Percentiles rank a stretch among this genome's conserved stretches.
Conservation (phyloP, 495 filamentous ascomycete species). For the Aspergillus baeticus region DNA sequence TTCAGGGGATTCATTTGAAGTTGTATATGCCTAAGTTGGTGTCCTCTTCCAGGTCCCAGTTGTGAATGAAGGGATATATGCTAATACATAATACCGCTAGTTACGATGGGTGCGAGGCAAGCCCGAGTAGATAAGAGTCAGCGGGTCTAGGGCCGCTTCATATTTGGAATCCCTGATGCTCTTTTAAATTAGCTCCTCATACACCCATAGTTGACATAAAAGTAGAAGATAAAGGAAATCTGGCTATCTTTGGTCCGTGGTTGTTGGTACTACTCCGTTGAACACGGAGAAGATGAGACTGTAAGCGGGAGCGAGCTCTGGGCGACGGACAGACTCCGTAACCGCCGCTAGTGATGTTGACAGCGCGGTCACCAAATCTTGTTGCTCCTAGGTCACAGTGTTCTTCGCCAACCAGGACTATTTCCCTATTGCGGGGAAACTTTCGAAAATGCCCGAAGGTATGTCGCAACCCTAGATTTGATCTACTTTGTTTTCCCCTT, state of each 20-base stretch:
- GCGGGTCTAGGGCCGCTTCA: too few species aligned
- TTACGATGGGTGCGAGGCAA: too few species aligned
- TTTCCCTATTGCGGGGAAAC: background rate
- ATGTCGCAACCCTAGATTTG: background rate
- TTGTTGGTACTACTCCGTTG: background rate
- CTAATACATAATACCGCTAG: too few species aligned
- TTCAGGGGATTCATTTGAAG: too few species aligned
- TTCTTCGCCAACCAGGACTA: background rate
- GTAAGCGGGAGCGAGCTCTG: slow-evolving; percentile 21
- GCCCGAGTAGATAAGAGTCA: too few species aligned
- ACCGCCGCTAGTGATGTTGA: slow-evolving; percentile 43
- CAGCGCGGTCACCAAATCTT: slow-evolving; percentile 26
- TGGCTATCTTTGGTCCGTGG: background rate
- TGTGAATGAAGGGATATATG: too few species aligned
- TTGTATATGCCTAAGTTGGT: too few species aligned
- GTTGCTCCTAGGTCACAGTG: background rate
- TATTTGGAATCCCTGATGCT: too few species aligned
- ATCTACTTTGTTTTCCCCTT: slow-evolving; percentile 8
- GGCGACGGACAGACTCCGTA: slow-evolving; percentile 13
- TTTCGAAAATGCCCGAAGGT: slow-evolving; percentile 36
- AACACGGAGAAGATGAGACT: background rate
- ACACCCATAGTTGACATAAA: too few species aligned
- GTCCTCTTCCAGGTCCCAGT: too few species aligned
- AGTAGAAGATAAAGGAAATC: background rate
- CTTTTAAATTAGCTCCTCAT: too few species aligned